Conservation (phyloP, 306 rosid genomes). For the Erythrophleum fordii region DNA sequence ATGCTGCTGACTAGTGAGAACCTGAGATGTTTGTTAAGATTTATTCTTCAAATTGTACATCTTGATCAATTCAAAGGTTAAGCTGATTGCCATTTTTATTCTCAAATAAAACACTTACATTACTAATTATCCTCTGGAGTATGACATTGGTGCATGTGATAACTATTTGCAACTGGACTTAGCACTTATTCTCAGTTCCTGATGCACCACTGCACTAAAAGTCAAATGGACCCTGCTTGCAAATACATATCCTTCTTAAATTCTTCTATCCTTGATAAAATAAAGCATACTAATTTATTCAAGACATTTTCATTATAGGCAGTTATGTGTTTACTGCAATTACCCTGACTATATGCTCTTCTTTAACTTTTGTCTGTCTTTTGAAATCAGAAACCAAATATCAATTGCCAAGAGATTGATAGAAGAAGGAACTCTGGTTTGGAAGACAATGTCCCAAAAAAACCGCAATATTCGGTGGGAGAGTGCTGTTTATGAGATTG, state of each 20-base stretch:
- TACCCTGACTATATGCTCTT: conserved; percentile 26
- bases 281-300: conserved; percentile 26
- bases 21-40: conserved; percentile 23
- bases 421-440: conserved; percentile 80
- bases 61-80: neutral
- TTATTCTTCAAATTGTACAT: conserved; percentile 10
- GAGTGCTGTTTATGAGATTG: conserved; percentile 66
- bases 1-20: conserved; percentile 19
- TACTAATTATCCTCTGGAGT: neutral
- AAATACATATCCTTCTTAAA: conserved; percentile 1
- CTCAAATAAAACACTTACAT: neutral
- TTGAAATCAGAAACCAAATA: conserved; percentile 74
- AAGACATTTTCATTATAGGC: conserved; percentile 19
- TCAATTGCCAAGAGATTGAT: conserved; percentile 68
- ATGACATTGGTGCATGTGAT: conserved; percentile 12
- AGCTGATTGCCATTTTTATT: conserved; percentile 16
- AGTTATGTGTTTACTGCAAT: conserved; percentile 27
- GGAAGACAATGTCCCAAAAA: conserved; percentile 78
- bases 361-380: conserved; percentile 24
- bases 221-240: conserved; percentile 7
- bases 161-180: neutral
- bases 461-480: conserved; percentile 74
- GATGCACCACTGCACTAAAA: conserved; percentile 18
- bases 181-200: neutral
- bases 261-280: conserved; percentile 21